Evolutionary conservation across 2,329 filamentous ascomycete species (phyloP).

Genomic region (Lachnellula hyalina): DNA sequence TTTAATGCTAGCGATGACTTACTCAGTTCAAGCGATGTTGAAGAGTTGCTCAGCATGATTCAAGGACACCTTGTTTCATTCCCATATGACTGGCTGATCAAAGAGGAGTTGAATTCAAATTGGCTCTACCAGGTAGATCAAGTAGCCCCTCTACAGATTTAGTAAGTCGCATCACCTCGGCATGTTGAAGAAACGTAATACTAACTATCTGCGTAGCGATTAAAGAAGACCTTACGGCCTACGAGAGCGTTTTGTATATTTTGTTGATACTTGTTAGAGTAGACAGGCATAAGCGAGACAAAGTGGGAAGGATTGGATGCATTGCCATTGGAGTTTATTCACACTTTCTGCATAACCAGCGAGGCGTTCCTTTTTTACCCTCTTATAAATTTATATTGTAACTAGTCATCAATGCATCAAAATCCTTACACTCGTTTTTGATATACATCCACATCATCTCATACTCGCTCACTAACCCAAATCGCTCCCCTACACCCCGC

Average conservation of each 20-base stretch:
- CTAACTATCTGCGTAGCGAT: slow-evolving; percentile 17
- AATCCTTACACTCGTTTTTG: neutral
- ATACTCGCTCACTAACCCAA: slow-evolving; percentile 77
- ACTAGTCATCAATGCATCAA: slow-evolving; percentile 5
- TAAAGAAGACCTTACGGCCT: slow-evolving; percentile 15
- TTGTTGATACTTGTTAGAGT: neutral
- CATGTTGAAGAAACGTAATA: neutral
- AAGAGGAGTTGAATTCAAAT: slow-evolving; percentile 87
- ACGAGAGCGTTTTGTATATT: slow-evolving; percentile 15
- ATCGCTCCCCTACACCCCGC: slow-evolving; percentile 91
- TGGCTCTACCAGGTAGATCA: slow-evolving; percentile 97
- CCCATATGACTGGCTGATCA: slow-evolving; percentile 92
- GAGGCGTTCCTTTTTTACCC: slow-evolving; percentile 1
- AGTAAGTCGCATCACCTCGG: slow-evolving; percentile 53
- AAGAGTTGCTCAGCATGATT: slow-evolving; percentile 72
- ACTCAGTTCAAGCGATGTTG: slow-evolving; percentile 68
- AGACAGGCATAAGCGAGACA: neutral
- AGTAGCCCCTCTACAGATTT: slow-evolving; percentile 94
- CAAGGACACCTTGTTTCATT: slow-evolving; percentile 89
- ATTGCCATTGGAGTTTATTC: slow-evolving; percentile 7
- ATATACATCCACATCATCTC: slow-evolving; percentile 12
- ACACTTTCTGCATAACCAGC: slow-evolving; percentile 18
- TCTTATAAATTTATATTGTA: slow-evolving; percentile 7
- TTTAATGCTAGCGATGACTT: slow-evolving; percentile 68
- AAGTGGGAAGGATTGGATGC: slow-evolving; percentile 1